Evolutionary conservation across 2,329 filamentous ascomycete species (phyloP).

Genomic region (Botrytis galanthina): DNA sequence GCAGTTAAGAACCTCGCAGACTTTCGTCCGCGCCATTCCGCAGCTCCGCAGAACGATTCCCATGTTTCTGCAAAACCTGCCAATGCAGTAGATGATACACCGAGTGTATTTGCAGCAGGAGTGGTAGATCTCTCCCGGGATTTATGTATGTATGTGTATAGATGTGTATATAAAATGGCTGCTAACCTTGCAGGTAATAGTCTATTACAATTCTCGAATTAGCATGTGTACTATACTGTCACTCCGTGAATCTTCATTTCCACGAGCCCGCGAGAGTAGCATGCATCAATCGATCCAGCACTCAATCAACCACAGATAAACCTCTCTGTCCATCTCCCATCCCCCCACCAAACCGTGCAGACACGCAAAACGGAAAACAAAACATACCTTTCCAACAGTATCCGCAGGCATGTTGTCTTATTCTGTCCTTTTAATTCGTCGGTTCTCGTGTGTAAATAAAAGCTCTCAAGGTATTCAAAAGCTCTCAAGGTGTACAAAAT

Average conservation of each 20-base stretch:
- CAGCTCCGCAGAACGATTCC: background rate
- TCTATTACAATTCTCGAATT: constrained; percentile 24
- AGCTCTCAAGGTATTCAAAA: constrained; percentile 7
- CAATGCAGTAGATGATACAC: background rate
- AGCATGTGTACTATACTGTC: background rate
- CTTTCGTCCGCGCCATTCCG: background rate
- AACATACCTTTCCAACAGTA: constrained; percentile 25
- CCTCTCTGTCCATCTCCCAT: background rate
- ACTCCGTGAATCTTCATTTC: background rate
- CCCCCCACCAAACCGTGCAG: background rate
- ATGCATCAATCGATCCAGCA: background rate
- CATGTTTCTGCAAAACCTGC: background rate
- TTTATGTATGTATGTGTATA: no score
- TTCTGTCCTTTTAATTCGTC: background rate
- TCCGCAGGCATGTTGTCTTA: constrained; percentile 20
- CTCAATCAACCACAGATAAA: background rate
- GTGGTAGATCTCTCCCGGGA: background rate
- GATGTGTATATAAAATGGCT: background rate
- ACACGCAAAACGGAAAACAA: background rate
- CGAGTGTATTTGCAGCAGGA: background rate
- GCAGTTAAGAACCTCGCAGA: background rate
- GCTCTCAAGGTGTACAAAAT: constrained; percentile 5
- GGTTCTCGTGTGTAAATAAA: background rate
- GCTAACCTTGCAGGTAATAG: constrained; percentile 40
- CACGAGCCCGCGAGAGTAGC: background rate